A percentile compares a stretch with the other conserved stretches of the same genome.
Conservation (phyloP, 2,329 filamentous ascomycete species). For the Pleoardoris graminearum region DNA sequence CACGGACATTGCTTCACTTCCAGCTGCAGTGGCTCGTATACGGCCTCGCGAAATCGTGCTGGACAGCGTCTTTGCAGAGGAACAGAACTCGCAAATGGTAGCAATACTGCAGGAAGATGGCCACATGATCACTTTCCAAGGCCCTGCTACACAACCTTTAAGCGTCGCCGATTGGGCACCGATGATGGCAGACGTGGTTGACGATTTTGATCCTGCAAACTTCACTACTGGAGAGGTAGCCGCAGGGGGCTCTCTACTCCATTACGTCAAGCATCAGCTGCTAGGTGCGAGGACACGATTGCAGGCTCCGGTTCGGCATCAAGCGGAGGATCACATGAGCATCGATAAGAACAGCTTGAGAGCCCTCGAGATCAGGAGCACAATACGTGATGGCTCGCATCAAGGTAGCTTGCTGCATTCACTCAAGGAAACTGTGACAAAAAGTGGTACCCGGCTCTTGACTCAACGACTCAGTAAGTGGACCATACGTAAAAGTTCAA, state of each 20-base stretch:
- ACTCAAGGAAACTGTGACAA: constrained; percentile 87
- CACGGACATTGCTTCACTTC: constrained; percentile 69
- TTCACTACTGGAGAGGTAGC: constrained; percentile 72
- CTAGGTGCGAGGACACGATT: constrained; percentile 79
- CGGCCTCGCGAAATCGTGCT: constrained; percentile 84
- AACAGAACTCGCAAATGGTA: constrained; percentile 64
- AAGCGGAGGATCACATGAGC: constrained; percentile 76
- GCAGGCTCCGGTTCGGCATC: constrained; percentile 76
- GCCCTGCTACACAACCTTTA: constrained; percentile 49
- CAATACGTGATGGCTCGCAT: constrained; percentile 75
- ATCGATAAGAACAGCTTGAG: constrained; percentile 92
- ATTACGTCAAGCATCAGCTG: constrained; percentile 80
- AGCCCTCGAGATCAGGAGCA: constrained; percentile 85
- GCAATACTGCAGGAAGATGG: constrained; percentile 73
- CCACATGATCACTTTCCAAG: constrained; percentile 74
- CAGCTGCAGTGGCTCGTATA: constrained; percentile 82
- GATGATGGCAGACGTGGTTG: constrained; percentile 75
- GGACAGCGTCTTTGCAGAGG: constrained; percentile 57
- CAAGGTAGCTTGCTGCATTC: constrained; percentile 87
- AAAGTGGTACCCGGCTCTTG: constrained; percentile 82
- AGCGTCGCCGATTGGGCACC: constrained; percentile 68
- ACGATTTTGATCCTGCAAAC: constrained; percentile 53
- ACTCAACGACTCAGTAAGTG: constrained; percentile 75
- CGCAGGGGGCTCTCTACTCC: constrained; percentile 79
- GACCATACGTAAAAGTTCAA: neutral